Percentiles rank a stretch among this genome's conserved stretches.
Conservation (phyloP, 2,329 filamentous ascomycete species). For the Alternaria arbusti region DNA sequence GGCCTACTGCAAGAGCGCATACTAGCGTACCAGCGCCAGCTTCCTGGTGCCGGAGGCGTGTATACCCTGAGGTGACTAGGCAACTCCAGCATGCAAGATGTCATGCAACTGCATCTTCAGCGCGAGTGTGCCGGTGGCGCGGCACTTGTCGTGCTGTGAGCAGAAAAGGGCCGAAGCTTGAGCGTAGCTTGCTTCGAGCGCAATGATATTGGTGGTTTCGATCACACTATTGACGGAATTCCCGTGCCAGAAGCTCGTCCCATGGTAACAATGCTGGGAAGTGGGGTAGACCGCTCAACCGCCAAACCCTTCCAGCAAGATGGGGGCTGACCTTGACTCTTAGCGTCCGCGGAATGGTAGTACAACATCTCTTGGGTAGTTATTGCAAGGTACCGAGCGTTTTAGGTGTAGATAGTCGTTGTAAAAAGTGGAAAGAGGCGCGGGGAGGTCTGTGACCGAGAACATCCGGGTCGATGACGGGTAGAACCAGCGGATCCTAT, state of each 20-base stretch:
- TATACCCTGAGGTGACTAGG: not conserved
- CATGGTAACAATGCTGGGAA: conserved; percentile 23
- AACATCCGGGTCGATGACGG: conserved; percentile 5
- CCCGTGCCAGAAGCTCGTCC: conserved; percentile 23
- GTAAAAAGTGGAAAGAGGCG: conserved; percentile 2
- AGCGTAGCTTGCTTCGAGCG: not conserved
- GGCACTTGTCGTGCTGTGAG: not conserved
- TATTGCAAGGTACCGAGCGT: not conserved
- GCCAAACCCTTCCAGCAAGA: conserved; percentile 17
- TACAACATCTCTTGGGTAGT: not conserved
- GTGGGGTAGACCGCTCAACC: conserved; percentile 22
- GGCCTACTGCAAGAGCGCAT: conserved; percentile 19
- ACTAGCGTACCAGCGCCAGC: conserved; percentile 21
- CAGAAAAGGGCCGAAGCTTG: conserved; percentile 1
- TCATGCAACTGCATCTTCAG: not conserved
- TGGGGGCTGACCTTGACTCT: conserved; percentile 2
- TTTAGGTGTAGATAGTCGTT: not conserved
- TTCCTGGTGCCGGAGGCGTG: not conserved
- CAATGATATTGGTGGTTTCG: not conserved
- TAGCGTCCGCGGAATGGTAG: conserved; percentile 11
- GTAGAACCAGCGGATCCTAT: not conserved
- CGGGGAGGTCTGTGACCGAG: conserved; percentile 12
- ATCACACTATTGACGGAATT: conserved; percentile 21
- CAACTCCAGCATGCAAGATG: not conserved
- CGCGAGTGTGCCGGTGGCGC: not conserved